A percentile compares a stretch with the other conserved stretches of the same genome.
Conservation (phyloP, 352 stramenopile genomes). For the Pythium brachiatum region DNA sequence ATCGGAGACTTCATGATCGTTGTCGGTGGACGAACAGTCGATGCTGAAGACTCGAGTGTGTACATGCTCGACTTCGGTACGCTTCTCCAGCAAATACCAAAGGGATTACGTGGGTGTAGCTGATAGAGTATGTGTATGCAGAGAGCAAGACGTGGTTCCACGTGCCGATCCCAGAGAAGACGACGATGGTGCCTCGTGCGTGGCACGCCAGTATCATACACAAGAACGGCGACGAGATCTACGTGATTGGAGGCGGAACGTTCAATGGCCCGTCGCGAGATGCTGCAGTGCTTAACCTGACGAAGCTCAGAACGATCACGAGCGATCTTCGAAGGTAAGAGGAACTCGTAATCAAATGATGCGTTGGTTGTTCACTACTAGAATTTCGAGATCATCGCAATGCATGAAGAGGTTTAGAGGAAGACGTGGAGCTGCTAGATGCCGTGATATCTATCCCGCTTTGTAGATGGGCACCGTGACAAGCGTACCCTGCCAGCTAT, state of each 20-base stretch:
- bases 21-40: conserved; percentile 52
- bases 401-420: too few species aligned
- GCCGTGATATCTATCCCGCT: too few species aligned
- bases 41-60: conserved; percentile 41
- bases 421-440: too few species aligned
- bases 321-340: neutral
- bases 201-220: conserved; percentile 65
- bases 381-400: too few species aligned
- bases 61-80: conserved; percentile 55
- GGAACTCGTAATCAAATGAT: too few species aligned
- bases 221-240: conserved; percentile 31
- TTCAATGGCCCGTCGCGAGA: conserved; percentile 56
- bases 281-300: conserved; percentile 47
- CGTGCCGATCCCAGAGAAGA: conserved; percentile 35
- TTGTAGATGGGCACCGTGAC: too few species aligned
- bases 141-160: conserved; percentile 39
- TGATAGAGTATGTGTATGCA: neutral
- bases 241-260: conserved; percentile 58
- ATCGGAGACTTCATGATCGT: conserved; percentile 53
- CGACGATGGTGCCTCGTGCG: conserved; percentile 38
- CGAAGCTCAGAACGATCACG: conserved; percentile 23
- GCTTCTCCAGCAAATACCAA: neutral
- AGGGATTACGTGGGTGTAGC: neutral
- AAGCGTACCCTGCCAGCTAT: too few species aligned
- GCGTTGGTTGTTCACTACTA: too few species aligned